A percentile compares a stretch with the other conserved stretches of the same genome.
Evolutionary conservation across 768 basidiomycete genomes (phyloP).

Genomic region (Ramaria sp.): DNA sequence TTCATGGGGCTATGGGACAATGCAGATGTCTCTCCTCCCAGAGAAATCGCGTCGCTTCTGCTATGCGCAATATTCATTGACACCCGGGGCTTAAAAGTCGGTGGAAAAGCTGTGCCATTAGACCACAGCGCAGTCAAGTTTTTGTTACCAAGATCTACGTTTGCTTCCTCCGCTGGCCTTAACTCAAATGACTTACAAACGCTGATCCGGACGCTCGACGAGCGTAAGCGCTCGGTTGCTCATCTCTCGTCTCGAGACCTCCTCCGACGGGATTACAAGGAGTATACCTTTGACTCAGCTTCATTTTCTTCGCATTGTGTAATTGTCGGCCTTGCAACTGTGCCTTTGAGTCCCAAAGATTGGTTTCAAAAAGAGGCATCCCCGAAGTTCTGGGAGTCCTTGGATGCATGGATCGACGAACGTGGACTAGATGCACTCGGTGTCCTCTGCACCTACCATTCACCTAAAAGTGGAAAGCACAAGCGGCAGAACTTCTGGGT

Average conservation of each 20-base stretch:
- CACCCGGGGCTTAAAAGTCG: constrained; percentile 65
- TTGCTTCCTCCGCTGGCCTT: constrained; percentile 18
- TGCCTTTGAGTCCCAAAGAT: constrained; percentile 54
- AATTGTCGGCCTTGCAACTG: constrained; percentile 71
- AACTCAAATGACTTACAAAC: constrained; percentile 28
- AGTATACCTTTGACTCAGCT: constrained; percentile 48
- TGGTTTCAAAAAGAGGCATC: constrained; percentile 40
- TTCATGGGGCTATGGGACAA: constrained; percentile 23
- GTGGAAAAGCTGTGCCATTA: constrained; percentile 59
- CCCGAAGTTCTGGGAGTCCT: constrained; percentile 25
- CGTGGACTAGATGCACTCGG: constrained; percentile 59
- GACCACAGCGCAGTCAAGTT: constrained; percentile 57
- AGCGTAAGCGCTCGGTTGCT: constrained; percentile 58
- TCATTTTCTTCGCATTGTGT: constrained; percentile 25
- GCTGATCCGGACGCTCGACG: constrained; percentile 35
- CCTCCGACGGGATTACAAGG: constrained; percentile 91
- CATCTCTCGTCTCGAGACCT: constrained; percentile 65
- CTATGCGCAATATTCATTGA: constrained; percentile 79
- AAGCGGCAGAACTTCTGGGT: constrained; percentile 61
- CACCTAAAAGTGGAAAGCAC: constrained; percentile 41
- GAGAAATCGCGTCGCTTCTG: constrained; percentile 67
- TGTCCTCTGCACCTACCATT: constrained; percentile 64
- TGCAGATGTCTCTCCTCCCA: constrained; percentile 23
- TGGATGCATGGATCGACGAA: constrained; percentile 53
- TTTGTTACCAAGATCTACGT: constrained; percentile 49